Evolutionary conservation across 2,329 filamentous ascomycete species (phyloP), one percentile per base, ranked within the genome.

Genomic region (Escovopsis sp.): DNA sequence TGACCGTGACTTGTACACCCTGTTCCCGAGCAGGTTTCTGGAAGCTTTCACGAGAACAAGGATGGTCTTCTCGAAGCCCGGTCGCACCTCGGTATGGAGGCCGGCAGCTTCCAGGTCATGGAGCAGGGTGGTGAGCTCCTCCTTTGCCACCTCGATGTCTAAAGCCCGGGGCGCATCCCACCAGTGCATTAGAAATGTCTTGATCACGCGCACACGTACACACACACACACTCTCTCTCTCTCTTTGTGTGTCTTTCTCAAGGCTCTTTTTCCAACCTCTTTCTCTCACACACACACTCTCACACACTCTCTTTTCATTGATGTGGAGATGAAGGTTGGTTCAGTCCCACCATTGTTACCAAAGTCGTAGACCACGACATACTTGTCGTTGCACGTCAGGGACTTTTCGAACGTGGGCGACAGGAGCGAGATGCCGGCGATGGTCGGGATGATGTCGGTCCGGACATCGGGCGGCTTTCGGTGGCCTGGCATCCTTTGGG

Each of bases 51-150:
- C 68, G 51, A 84, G 84, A 42, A 86, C 60, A 10, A 86, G 61
- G 9, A 86, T 63, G 1, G 78, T 77, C 47, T 76, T 67, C n/a
- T 76, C 73, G 43, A 77, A 73, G 15, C 81, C 81, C 46, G 77
- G 75, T 47, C 82, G 72, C n/a, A 84, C 78, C 58, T 85, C 80
- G 0, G 76, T 79, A 41, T 79, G 71, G 43, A 86, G 64, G 9
- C 81, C 79, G 27, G 79, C 75, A 33, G 67, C 67, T 10, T 74
- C 68, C 30, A 86, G 61, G 33, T 74, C 71, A 25, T 71, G 60
- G 27, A 81, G 63, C 3, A 86, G 66, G 5, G 47, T 45, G n/a
- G 50, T 54, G 40, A 64, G 57, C 37, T 64, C 58, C 14, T 57
- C 47, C 36, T 51, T 43, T 2, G 62, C 61, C 5, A 47, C 51